Evolutionary conservation across 495 filamentous ascomycete genomes (phyloP), one percentile per base, ranked within the genome.

Genomic region (Cercophora newfieldiana): DNA sequence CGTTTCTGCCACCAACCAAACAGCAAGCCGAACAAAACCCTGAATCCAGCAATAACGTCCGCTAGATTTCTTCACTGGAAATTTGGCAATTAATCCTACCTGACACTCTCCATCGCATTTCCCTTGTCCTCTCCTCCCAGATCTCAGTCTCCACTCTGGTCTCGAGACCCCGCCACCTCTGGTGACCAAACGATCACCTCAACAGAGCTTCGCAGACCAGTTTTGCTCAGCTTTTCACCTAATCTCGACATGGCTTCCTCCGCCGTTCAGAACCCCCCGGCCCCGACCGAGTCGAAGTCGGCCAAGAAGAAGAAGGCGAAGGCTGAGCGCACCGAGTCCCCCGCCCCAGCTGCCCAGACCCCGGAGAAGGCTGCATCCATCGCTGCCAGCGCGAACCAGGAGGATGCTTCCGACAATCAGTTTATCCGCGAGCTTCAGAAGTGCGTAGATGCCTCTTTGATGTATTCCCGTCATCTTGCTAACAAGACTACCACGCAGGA

Each of bases 391-490:
- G 76, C 79, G 68, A 65, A 75, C 68, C 67, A 75, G 49, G 80
- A 90, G 56, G 86, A 84, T 55, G 63, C 72, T 64, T 81, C 82
- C 53, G 93, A 96, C 71, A 91, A 83, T 71, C 80, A 85, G 6
- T 91, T 94, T 74, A 81, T 97, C 68, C 91, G 89, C 73, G 94
- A 97, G 71, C 82, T 97, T 21, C 86, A 92, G 67, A 97, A 94
- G 92, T 96, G 76, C 72, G 89, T 12, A 21, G 2, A 1, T 4
- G 8, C 10, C 8, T 16, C 5, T 10, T 3, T 22, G 2, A 26
- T 4, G 7, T 10, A 24, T 47, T 1, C 64, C 16, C 0, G 6
- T 31, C 33, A 10, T 7, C 24, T 68, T 59, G 25, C 68, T 72
- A 25, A 74, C 66, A 18, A 1, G 12, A 26, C 16, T 29, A 44